phyloP scores from a whole-genome alignment of 73 alveolate species.

The Blepharisma stoltei region DNA sequence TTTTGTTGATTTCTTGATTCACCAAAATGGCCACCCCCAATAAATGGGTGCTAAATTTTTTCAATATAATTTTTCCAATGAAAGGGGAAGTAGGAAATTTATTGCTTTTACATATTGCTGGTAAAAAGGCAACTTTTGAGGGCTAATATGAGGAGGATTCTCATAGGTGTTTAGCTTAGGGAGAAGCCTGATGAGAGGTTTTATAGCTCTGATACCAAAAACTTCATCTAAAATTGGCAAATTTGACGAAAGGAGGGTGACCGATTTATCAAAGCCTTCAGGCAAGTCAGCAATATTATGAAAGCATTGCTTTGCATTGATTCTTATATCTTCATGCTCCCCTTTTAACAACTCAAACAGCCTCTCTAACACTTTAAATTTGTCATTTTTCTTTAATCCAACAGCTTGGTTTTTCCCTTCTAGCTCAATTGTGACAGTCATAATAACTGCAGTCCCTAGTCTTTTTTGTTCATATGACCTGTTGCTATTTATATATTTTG shows the following conservation, averaged over 20 bases:
- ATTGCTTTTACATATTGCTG: slow-evolving; percentile 65
- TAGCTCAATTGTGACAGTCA: slow-evolving; percentile 67
- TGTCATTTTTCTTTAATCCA: slow-evolving; percentile 43
- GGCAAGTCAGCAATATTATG: slow-evolving; percentile 86
- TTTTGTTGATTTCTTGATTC: too few relatives aligned
- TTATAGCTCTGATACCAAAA: slow-evolving; percentile 77
- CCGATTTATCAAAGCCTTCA: slow-evolving; percentile 83
- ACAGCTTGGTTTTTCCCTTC: slow-evolving; percentile 66
- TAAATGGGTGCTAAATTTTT: too few relatives aligned
- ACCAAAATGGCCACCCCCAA: too few relatives aligned
- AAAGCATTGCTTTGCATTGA: slow-evolving; percentile 70
- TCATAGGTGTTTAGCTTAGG: slow-evolving; percentile 70
- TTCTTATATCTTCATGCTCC: slow-evolving; percentile 61
- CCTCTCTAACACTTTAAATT: slow-evolving; percentile 55
- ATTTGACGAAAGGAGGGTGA: slow-evolving; percentile 68
- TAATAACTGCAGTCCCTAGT: slow-evolving; percentile 51
- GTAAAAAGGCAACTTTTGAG: slow-evolving; percentile 54
- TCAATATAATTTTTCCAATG: too few relatives aligned
- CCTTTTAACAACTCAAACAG: slow-evolving; percentile 64
- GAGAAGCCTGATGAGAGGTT: slow-evolving; percentile 72
- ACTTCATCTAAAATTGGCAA: slow-evolving; percentile 81
- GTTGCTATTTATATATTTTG: slow-evolving; percentile 67
- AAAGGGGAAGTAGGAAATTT: too few relatives aligned
- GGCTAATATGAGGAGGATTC: slow-evolving; percentile 72
- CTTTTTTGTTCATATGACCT: slow-evolving; percentile 39